A percentile compares a stretch with the other conserved stretches of the same genome.
These are phyloP conservation scores for Pseudogymnoascus sp. DNA, from an alignment of 2,329 filamentous ascomycete species.

Conservation along the genomic window DNA sequence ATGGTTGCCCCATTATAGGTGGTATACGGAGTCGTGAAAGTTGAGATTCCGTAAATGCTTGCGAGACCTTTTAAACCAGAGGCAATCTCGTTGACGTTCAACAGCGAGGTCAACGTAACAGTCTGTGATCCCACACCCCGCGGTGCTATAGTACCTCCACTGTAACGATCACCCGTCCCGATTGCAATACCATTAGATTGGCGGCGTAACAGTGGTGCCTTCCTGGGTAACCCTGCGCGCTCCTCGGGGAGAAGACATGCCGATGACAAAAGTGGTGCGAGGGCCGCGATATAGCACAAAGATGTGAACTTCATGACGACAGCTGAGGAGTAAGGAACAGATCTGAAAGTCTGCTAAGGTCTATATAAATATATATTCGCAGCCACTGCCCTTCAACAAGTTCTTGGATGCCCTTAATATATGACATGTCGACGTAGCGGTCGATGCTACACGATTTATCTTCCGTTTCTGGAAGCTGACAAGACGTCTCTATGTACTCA, in stretches of 20 bases:
- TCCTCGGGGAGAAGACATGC: conserved; percentile 34
- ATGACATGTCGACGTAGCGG: not conserved
- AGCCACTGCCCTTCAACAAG: not conserved
- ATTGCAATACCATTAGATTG: conserved; percentile 27
- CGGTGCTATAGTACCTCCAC: conserved; percentile 31
- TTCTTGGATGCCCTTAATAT: not conserved
- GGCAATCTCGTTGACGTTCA: conserved; percentile 35
- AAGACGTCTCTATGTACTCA: not conserved
- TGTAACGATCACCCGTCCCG: conserved; percentile 37
- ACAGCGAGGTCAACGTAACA: conserved; percentile 31
- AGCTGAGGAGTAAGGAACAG: not conserved
- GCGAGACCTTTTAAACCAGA: conserved; percentile 34
- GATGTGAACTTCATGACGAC: conserved; percentile 18
- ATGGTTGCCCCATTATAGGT: conserved; percentile 35
- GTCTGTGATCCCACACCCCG: conserved; percentile 34
- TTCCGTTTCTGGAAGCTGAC: not conserved
- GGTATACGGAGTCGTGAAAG: conserved; percentile 34
- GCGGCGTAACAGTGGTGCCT: conserved; percentile 12
- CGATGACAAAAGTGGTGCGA: conserved; percentile 15
- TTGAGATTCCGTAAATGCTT: conserved; percentile 31
- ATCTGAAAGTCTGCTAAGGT: not conserved
- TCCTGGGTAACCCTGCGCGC: conserved; percentile 17
- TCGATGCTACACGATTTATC: not conserved
- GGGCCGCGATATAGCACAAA: conserved; percentile 13
- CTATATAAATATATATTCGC: not conserved